Evolutionary conservation across 257 asterid species (phyloP), one percentile per base, ranked within the genome.

Genomic region (Paulownia fortunei): DNA sequence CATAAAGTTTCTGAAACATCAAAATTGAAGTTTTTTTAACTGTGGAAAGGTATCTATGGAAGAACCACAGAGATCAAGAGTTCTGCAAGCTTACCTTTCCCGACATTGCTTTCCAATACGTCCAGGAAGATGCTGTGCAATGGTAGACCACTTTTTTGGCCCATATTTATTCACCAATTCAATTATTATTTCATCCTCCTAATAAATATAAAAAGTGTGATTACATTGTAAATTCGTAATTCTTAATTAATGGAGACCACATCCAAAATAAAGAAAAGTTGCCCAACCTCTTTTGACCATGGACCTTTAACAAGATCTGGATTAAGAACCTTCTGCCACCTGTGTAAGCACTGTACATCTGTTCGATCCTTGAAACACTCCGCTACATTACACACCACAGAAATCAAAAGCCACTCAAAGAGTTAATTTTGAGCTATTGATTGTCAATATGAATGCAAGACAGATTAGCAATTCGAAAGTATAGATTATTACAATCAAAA

Each of bases 71-170:
- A 72, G 41, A 73, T 61, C 36, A 51, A 30, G 71, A 66, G 18
- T 72, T 42, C 61, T 42, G 66, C 72, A 74, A 76, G 79, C 74
- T 79, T 78, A 92, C 98, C 98, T 88, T 87, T 94, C 98, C 60
- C 99, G 90, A 54, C 99, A 96, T 82, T 96, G 99, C 85, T 96
- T 95, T 77, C 99, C 99, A 69, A 96, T 96, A 65, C 99, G 98
- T 59, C 99, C 99, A 21, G 96, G 98, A 78, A 96, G 96, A 85
- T 89, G 93, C 51, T 93, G 96, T 55, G 99, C 93, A 79, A 96
- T 90, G 65, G 97, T 92, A 81, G 99, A 91, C 99, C 99, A 96
- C 80, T 96, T 96, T 83, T 89, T 92, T 18, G 99, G 93, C 69
- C 99, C 99, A 79, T 84, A 87, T 77, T 76, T 90, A 19, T 87